These are phyloP conservation scores for Acacia confusa DNA, from an alignment of 306 rosid genomes.

Conservation along the genomic window DNA sequence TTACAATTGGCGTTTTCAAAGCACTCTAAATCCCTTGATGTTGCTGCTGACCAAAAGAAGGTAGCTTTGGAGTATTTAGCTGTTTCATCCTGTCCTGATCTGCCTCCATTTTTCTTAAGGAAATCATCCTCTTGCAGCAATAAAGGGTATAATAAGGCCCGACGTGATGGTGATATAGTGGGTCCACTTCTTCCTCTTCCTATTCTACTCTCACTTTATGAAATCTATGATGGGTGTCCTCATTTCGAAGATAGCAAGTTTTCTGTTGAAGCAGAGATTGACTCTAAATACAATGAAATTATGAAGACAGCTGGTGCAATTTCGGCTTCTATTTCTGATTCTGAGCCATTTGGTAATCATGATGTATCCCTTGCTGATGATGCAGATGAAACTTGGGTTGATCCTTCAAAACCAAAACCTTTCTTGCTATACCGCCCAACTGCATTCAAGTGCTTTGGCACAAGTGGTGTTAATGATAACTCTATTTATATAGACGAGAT, in stretches of 20 bases:
- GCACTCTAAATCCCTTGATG: conserved; percentile 41
- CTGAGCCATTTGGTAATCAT: conserved; percentile 26
- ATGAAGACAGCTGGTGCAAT: conserved; percentile 45
- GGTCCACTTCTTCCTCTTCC: conserved; percentile 82
- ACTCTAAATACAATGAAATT: conserved; percentile 45
- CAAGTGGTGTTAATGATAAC: conserved; percentile 25
- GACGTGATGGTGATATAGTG: conserved; percentile 38
- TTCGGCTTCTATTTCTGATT: conserved; percentile 32
- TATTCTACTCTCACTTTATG: conserved; percentile 51
- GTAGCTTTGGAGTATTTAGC: conserved; percentile 50
- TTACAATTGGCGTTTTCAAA: conserved; percentile 56
- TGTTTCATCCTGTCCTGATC: conserved; percentile 54
- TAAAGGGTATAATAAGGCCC: not conserved
- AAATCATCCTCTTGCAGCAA: conserved; percentile 47
- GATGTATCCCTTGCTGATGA: conserved; percentile 59
- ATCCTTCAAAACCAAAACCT: conserved; percentile 39
- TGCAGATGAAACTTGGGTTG: conserved; percentile 42
- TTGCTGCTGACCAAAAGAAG: conserved; percentile 28
- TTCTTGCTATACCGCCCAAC: conserved; percentile 36
- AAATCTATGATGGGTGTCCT: conserved; percentile 44
- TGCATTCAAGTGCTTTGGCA: conserved; percentile 36
- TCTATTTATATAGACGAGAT: conserved; percentile 26
- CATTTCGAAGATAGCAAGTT: conserved; percentile 38
- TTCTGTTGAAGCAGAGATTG: conserved; percentile 49
- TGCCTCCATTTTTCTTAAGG: conserved; percentile 74